Base-by-base conservation (phyloP, 2,329 filamentous ascomycete genomes). In the Onygenales sp. region DNA sequence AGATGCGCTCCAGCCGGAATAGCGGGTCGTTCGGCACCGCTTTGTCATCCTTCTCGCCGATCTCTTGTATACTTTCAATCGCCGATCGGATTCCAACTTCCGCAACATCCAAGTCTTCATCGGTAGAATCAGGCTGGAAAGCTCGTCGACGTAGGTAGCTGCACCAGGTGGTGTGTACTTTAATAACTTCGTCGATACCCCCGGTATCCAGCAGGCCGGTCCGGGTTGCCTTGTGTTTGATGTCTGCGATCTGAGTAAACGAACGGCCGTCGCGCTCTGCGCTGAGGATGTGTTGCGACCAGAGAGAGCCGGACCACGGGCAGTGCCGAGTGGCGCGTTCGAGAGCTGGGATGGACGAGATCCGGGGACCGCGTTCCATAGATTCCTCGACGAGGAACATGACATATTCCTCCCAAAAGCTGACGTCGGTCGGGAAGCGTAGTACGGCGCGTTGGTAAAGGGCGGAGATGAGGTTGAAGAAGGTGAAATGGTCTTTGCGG, bases 91-190 rank as follows among this genome's bases (percentile, higher is more conserved):
- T 84, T 9, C 90, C 92, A 42, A 95, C 87, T 65, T 97, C 90
- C 6, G 92, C 92, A 47, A 95, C 83, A 65, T 96, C 91, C 34
- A 87, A 78, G 52, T 92, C 88, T 65, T 96, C 91, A 54, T 92
- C 87, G 1, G 81, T 82, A 1, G 86, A 83, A 55, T 83, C 82
- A 1, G 82, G 77, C 53, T 83, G 77, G 74, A 95, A 90, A 14
- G 92, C 89, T 48, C 85, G 85, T 27, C 93, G 86, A 59, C 92
- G 89, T 17, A 98, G 78, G 61, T 92, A 97, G 49, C 89, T 90
- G 65, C 92, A 96, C 93, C 93, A 98, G 0, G 91, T 86, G 51
- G 88, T 84, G 64, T 96, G 90, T 64, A 97, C 88, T 62, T 95
- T 89, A 55, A 97, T 80, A 34, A 96, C 83, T 59, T 91, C 87